These are phyloP conservation scores for Sporothrix protearum DNA, from an alignment of 2,329 filamentous ascomycete genomes.

Conservation along the genomic window DNA sequence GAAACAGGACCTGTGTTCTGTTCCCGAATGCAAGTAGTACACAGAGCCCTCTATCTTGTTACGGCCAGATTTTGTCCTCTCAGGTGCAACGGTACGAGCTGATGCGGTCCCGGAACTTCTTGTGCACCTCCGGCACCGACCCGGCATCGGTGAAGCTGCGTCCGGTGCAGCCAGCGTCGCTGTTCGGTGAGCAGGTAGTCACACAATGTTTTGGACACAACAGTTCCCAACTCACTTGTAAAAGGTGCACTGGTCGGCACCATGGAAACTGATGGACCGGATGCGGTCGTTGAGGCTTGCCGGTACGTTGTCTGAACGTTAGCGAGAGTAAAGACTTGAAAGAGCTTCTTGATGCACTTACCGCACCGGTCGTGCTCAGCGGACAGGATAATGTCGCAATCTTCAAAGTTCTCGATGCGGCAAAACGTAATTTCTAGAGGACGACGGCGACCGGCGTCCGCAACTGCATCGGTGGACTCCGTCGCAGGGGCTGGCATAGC, in stretches of 20 bases:
- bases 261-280: slow-evolving; percentile 10
- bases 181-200: background rate
- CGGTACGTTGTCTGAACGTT: background rate
- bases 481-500: background rate
- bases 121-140: background rate
- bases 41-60: background rate
- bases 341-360: background rate
- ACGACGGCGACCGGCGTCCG: background rate
- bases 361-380: background rate
- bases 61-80: background rate
- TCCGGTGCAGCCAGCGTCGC: background rate
- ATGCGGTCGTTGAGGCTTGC: background rate
- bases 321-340: background rate
- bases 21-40: background rate
- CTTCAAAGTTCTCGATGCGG: background rate
- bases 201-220: background rate
- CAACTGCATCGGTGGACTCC: background rate
- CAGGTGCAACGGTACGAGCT: background rate
- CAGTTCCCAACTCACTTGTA: background rate
- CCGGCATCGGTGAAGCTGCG: background rate
- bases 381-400: background rate
- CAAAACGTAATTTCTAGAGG: background rate
- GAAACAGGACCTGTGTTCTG: no score
- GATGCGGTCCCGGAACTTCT: background rate
- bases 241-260: slow-evolving; percentile 12